Base-by-base conservation (phyloP, 192 early-diverging fungal species). In the Backusella australiensis region DNA sequence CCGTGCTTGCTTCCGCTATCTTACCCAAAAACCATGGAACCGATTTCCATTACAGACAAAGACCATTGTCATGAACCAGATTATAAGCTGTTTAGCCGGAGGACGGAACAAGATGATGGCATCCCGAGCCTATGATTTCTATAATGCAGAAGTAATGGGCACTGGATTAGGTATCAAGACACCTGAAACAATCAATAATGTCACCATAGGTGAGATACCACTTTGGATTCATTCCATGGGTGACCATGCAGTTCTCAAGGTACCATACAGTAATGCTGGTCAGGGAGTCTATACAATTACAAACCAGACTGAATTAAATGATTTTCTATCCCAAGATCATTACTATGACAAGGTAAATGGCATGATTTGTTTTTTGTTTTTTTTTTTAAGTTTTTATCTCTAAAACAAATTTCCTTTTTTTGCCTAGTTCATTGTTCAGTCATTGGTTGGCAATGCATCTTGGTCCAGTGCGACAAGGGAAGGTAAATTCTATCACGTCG, bases 61-160 rank as follows among this genome's bases (percentile, higher is more conserved):
- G 69, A 96, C 94, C 0, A 75, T 94, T 38, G 88, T 96, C 4
- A 86, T 96, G 81, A 96, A 96, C 82, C 86, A 90, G 68, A 91
- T 94, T 69, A 85, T 96, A 36, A 91, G 93, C 14, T 96, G 94
- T 79, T 77, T 96, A 4, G 94, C 94, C 56, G 94, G 94, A 59
- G 94, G 94, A 19, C 89, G 94, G 41, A 96, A 96, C 85, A 96
- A 96, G 83, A 93, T 93, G 89, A 93, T 96, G 92, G 94, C 94
- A 8, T 91, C 91, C 4, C 85, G 92, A 67, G 94, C 94, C 5
- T 96, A 96, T 80, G 94, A 95, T 75, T 90, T 96, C 67, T 88
- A 91, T 56, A 96, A 96, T 76, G 84, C 94, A 4, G 94, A 96
- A 78, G 84, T 94, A 39, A 85, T 85, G 21, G 90, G 90, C 56